Evolutionary conservation across 2,329 filamentous ascomycete species (phyloP).

Genomic region (Calonectria henricotiae): DNA sequence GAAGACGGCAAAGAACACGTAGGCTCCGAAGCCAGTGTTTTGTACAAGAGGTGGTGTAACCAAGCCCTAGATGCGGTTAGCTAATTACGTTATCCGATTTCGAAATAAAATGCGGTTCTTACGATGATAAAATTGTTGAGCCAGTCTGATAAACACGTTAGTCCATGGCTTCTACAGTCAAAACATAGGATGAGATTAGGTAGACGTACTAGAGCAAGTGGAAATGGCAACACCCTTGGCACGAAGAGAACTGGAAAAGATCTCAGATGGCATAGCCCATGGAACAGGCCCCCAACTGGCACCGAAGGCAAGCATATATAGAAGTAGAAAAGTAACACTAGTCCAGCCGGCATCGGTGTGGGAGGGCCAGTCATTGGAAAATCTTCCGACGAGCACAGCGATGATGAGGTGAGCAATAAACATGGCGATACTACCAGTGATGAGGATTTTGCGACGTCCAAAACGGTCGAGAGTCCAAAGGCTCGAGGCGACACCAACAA

Average conservation of each 20-base stretch:
- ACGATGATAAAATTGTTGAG: constrained; percentile 75
- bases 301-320: constrained; percentile 75
- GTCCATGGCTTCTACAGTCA: background rate
- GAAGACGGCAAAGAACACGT: constrained; percentile 73
- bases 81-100: background rate
- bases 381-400: constrained; percentile 50
- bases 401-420: constrained; percentile 52
- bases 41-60: constrained; percentile 66
- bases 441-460: constrained; percentile 50
- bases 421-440: constrained; percentile 51
- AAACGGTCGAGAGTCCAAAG: constrained; percentile 62
- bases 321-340: constrained; percentile 56
- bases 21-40: constrained; percentile 65
- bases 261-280: constrained; percentile 69
- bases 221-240: constrained; percentile 76
- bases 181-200: accelerated
- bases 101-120: background rate
- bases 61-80: constrained; percentile 58
- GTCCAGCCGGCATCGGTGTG: constrained; percentile 52
- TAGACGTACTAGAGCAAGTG: constrained; percentile 65
- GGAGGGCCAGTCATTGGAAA: constrained; percentile 47
- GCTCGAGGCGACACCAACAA: constrained; percentile 61
- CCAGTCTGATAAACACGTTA: constrained; percentile 61
- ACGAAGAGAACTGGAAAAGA: constrained; percentile 74
- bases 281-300: constrained; percentile 71